Evolutionary conservation across 2,329 filamentous ascomycete genomes (phyloP), one percentile per base, ranked within the genome.

Genomic region (Arthrobotrys conoides): DNA sequence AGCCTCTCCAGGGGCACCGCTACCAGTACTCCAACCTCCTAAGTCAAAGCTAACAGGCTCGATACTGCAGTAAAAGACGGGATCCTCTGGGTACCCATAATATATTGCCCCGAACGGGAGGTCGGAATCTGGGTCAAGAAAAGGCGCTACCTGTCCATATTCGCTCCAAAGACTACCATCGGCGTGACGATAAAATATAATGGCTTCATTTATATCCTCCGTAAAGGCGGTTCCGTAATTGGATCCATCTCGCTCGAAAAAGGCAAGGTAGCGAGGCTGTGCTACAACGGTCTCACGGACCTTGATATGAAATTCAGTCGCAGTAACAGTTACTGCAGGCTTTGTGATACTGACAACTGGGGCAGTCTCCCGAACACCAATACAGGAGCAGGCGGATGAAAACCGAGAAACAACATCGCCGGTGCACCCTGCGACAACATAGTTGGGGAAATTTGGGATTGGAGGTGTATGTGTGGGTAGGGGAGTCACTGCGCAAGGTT

Each of bases 381-480:
- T 61, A 27, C 57, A 61, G 12, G 33, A 18, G 22, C 57, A 61
- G 8, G 57, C 57, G 12, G 57, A 61, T 44, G 24, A 27, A 44
- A 41, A 61, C 14, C 36, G 27, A 30, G 27, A 30, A 30, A 30
- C 27, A 6, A 30, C 27, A 6, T 3, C 27, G 27, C 27, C 27
- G 6, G 27, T 30, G 6, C 27, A 30, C 6, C 27, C 27, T 30
- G 27, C 3, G 27, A 30, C 27, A 3, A 30, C 27, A 30, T 30
- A 30, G 6, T 30, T 30, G 27, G 33, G 33, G 16, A 18, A 41
- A 9, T 3, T 14, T 41, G 38, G 38, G 38, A 10, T 8, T 5
- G 36, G 36, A 20, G 16, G 27, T 36, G 24, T 27, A 5, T 6
- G 2, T 38, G 27, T 6, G 3, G 33, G 33, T 9, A 8, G 27